Percentiles rank a stretch among this genome's conserved stretches.
These are phyloP conservation scores for Stenogyne calaminthoides DNA, from an alignment of 305 asterid species.

Conservation along the genomic window DNA sequence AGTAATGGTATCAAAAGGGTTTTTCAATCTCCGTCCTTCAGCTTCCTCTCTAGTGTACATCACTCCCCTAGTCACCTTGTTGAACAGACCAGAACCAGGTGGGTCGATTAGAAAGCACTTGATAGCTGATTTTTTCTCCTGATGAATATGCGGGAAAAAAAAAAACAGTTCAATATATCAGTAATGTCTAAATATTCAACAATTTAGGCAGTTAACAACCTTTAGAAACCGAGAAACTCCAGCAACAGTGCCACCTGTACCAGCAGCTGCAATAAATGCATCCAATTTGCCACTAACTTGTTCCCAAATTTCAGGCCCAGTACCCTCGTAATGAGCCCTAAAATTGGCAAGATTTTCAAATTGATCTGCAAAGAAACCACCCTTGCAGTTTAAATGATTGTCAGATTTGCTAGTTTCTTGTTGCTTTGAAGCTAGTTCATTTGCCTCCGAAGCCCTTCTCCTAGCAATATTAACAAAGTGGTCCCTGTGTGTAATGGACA, in stretches of 20 bases:
- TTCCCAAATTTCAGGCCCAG: slow-evolving; percentile 95
- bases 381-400: too few species aligned
- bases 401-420: slow-evolving; percentile 29
- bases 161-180: slow-evolving; percentile 1
- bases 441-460: slow-evolving; percentile 82
- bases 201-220: slow-evolving; percentile 45
- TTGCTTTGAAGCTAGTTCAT: slow-evolving; percentile 51
- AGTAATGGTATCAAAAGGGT: slow-evolving; percentile 89
- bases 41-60: slow-evolving; percentile 95
- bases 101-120: slow-evolving; percentile 91
- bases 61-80: slow-evolving; percentile 94
- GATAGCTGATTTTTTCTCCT: slow-evolving; percentile 64
- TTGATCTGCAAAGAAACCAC: slow-evolving; percentile 96
- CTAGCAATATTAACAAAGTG: slow-evolving; percentile 94
- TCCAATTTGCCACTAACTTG: slow-evolving; percentile 72
- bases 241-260: slow-evolving; percentile 93
- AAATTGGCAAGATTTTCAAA: slow-evolving; percentile 92
- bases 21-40: slow-evolving; percentile 83
- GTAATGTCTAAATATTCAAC: not conserved
- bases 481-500: slow-evolving; percentile 87
- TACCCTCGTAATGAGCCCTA: slow-evolving; percentile 89
- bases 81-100: slow-evolving; percentile 94
- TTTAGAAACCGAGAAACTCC: slow-evolving; percentile 84
- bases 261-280: slow-evolving; percentile 95
- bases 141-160: slow-evolving; percentile 32